Percentiles rank a stretch among this genome's conserved stretches.
These are phyloP conservation scores for Athelia psychrophila DNA, from an alignment of 1,284 basidiomycete genomes.

Conservation along the genomic window DNA sequence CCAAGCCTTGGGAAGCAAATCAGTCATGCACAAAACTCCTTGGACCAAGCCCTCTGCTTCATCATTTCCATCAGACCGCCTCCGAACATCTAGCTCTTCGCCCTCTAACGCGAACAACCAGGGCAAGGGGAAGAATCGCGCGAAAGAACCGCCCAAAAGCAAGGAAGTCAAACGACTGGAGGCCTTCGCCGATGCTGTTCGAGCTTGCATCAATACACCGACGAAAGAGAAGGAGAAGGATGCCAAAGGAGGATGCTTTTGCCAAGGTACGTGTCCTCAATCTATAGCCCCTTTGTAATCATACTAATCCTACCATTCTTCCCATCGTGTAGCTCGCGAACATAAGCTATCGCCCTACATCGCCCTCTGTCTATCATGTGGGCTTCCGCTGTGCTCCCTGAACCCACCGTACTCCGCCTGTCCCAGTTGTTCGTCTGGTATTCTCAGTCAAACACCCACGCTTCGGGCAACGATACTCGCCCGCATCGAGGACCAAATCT, in stretches of 20 bases:
- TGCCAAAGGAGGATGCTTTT: conserved; percentile 64
- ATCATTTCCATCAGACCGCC: conserved; percentile 46
- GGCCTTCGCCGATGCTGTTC: conserved; percentile 32
- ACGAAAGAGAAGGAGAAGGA: conserved; percentile 38
- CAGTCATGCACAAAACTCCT: conserved; percentile 35
- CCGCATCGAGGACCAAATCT: conserved; percentile 42
- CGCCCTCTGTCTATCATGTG: conserved; percentile 56
- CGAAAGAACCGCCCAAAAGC: conserved; percentile 38
- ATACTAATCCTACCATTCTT: not conserved
- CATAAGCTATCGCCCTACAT: conserved; percentile 56
- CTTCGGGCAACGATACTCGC: conserved; percentile 34
- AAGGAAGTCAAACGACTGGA: conserved; percentile 41
- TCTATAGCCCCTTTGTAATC: not conserved
- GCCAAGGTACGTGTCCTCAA: conserved; percentile 45
- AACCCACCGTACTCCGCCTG: conserved; percentile 56
- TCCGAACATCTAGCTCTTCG: conserved; percentile 25
- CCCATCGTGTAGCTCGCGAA: conserved; percentile 35
- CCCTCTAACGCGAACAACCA: conserved; percentile 15
- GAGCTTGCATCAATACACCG: conserved; percentile 5
- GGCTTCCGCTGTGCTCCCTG: conserved; percentile 57
- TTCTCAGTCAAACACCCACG: conserved; percentile 29
- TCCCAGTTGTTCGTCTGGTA: conserved; percentile 46
- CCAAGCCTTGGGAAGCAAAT: too few relatives aligned
- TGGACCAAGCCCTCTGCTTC: conserved; percentile 34
- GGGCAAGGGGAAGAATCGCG: conserved; percentile 26